These are phyloP conservation scores for Trichoderma endophyticum DNA, from an alignment of 2,329 filamentous ascomycete genomes.

Conservation along the genomic window DNA sequence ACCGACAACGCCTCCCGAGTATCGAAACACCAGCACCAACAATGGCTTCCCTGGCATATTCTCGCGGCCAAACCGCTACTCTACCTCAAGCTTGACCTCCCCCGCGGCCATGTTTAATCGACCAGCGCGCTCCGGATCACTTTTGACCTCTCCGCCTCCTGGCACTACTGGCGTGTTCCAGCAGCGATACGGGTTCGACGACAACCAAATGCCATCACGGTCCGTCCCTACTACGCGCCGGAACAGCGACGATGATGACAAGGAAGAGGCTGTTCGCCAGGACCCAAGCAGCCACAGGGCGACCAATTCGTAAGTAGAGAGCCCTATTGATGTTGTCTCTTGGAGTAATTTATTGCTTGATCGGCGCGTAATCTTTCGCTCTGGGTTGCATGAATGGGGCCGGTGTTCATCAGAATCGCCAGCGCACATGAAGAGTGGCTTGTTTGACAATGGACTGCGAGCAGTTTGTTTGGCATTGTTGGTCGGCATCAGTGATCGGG, in stretches of 20 bases:
- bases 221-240: constrained; percentile 84
- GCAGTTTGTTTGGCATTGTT: neutral
- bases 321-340: constrained; percentile 14
- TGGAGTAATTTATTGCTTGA: neutral
- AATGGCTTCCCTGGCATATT: constrained; percentile 75
- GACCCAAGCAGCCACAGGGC: constrained; percentile 69
- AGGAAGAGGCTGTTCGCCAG: constrained; percentile 69
- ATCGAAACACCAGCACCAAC: constrained; percentile 58
- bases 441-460: neutral
- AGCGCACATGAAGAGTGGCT: neutral
- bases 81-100: constrained; percentile 80
- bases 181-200: constrained; percentile 52
- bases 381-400: neutral
- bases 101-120: constrained; percentile 73
- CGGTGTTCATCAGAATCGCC: neutral
- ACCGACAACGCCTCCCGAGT: constrained; percentile 93
- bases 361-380: neutral
- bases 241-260: constrained; percentile 89
- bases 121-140: constrained; percentile 71
- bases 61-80: constrained; percentile 83
- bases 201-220: constrained; percentile 64
- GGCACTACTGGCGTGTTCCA: constrained; percentile 59
- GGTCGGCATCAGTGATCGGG: neutral
- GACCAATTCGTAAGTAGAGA: constrained; percentile 71
- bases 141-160: constrained; percentile 73